phyloP scores from a whole-genome alignment of 306 rosid genomes.

The Rosa multiflora region DNA sequence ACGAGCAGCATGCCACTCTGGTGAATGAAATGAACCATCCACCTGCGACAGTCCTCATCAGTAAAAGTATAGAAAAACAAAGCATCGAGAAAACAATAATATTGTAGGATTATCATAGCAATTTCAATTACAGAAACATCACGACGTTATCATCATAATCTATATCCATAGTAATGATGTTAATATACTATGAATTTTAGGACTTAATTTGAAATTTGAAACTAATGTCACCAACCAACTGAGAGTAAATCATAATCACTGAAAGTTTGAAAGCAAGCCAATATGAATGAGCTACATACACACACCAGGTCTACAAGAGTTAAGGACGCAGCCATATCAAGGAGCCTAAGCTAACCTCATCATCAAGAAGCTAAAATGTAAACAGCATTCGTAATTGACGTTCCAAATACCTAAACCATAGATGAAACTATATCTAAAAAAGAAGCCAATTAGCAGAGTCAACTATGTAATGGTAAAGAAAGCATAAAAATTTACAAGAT shows the following conservation, averaged over 20 bases:
- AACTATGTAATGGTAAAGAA: neutral
- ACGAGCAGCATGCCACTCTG: constrained; percentile 99
- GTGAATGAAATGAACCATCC: constrained; percentile 99
- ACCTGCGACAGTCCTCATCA: constrained; percentile 99
- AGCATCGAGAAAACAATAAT: constrained; percentile 13
- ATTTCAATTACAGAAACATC: constrained; percentile 27
- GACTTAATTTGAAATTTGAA: neutral
- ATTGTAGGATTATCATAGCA: constrained; percentile 22
- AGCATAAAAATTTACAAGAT: neutral
- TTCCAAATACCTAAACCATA: neutral
- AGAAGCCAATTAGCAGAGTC: neutral
- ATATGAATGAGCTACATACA: neutral
- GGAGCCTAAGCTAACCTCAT: neutral
- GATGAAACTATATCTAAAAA: neutral
- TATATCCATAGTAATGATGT: neutral
- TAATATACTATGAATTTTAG: neutral
- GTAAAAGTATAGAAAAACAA: constrained; percentile 48
- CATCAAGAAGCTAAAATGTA: neutral
- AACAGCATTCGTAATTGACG: neutral
- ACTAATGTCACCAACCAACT: neutral
- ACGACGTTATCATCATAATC: neutral
- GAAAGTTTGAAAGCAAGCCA: too few species aligned
- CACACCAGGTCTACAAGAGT: neutral
- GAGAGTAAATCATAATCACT: too few species aligned
- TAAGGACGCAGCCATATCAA: neutral